Evolutionary conservation across 73 alveolate species (phyloP).

Genomic region (Halteria grandinella): DNA sequence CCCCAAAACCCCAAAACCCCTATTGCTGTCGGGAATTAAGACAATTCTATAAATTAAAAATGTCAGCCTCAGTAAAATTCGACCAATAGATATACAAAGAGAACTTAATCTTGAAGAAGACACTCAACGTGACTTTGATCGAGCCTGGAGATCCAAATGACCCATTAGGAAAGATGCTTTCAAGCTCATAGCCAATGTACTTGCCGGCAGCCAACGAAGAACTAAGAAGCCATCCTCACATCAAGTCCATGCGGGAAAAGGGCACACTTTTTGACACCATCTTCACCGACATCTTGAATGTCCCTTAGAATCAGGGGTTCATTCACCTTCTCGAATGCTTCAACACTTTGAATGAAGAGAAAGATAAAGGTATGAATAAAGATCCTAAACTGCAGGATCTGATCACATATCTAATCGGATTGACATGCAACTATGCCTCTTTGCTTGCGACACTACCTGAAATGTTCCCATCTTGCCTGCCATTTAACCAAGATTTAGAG

Average conservation of each 20-base stretch:
- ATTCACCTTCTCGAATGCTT: conserved; percentile 29
- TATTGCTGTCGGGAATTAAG: no score
- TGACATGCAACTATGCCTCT: conserved; percentile 55
- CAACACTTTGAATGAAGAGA: conserved; percentile 38
- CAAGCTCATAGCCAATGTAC: no score
- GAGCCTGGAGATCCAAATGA: no score
- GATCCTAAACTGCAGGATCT: conserved; percentile 28
- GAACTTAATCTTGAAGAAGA: no score
- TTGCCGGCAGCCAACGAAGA: conserved; percentile 30
- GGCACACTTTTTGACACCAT: conserved; percentile 69
- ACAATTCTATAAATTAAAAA: no score
- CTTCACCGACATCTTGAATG: conserved; percentile 40
- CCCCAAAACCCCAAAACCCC: no score
- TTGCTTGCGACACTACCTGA: conserved; percentile 61
- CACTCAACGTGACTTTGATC: no score
- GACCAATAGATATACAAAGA: no score
- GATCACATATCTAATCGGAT: conserved; percentile 48
- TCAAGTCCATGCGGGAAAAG: conserved; percentile 57
- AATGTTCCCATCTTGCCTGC: conserved; percentile 55
- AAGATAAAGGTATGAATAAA: conserved; percentile 61
- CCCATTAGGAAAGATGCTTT: no score
- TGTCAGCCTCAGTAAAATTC: no score
- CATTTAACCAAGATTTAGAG: conserved; percentile 15
- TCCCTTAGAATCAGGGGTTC: conserved; percentile 51
- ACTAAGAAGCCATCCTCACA: conserved; percentile 10